Base-by-base conservation (phyloP, 2,329 filamentous ascomycete genomes). In the Allantophomopsis cytisporea region DNA sequence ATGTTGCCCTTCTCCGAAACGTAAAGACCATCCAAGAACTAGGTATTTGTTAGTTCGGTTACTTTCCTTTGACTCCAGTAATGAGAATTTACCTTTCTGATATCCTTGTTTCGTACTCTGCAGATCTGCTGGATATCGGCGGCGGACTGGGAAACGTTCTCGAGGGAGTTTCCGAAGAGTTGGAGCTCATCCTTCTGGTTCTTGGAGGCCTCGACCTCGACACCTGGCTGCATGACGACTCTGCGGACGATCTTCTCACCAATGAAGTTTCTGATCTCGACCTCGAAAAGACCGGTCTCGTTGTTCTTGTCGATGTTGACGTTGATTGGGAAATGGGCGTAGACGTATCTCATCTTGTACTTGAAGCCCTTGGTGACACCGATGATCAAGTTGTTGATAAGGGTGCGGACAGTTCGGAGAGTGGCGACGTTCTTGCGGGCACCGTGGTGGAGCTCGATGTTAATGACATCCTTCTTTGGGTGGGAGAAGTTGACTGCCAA, bases 331-430 rank as follows among this genome's bases (percentile, higher is more conserved):
- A 98, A 98, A 82, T 98, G 91, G 65, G 91, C 91, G 68, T 98
- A 98, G 69, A 98, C 91, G 75, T 98, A 98, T 62, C 93, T 86
- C 89, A 98, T 96, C 85, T 98, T 98, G 83, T 98, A 98, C 76
- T 93, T 93, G 85, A 83, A 98, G 56, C 91, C 91, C 76, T 89
- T 94, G 66, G 91, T 98, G 54, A 98, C 91, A 68, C 91, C 91
- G 59, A 88, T 80, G 68, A 98, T 84, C 71, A 98, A 66, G 83
- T 98, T 98, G 79, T 93, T 85, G 77, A 98, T 94, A 69, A 96
- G 69, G 53, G 89, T 89, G 63, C 87, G 86, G 72, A 98, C 91
- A 60, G 91, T 98, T 60, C 91, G 87, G 68, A 98, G 87, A 56
- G 89, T 85, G 61, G 91, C 91, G 63, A 98, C 83, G 66, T 86